These are phyloP conservation scores for Gracilaria domingensis DNA, from an alignment of 23 red algal genomes.

Conservation along the genomic window DNA sequence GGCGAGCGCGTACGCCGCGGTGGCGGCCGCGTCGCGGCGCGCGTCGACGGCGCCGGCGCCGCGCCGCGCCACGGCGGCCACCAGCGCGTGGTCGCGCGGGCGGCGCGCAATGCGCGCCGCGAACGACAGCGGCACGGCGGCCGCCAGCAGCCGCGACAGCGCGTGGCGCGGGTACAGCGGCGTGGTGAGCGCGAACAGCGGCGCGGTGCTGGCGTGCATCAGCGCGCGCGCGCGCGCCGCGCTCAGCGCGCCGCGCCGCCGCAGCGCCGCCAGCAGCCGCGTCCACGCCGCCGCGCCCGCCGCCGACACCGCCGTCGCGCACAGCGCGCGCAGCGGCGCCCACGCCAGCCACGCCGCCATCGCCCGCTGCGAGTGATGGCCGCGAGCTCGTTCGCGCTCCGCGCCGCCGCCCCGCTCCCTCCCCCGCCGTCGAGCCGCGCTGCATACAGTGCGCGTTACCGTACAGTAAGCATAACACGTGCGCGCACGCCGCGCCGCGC, in stretches of 20 bases:
- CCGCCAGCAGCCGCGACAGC: constrained; percentile 31
- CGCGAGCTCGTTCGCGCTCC: no score
- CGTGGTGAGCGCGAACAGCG: constrained; percentile 43
- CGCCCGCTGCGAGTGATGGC: no score
- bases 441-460: no score
- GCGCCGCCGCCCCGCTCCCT: no score
- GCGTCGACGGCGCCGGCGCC: no score
- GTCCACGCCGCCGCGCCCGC: constrained; percentile 51
- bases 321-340: constrained; percentile 15
- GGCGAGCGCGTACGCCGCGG: constrained; percentile 30
- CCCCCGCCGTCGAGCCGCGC: no score
- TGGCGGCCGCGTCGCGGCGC: background rate
- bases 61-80: constrained; percentile 34
- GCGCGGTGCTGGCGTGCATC: constrained; percentile 60
- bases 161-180: constrained; percentile 37
- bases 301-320: background rate
- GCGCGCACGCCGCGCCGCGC: no score
- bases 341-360: background rate
- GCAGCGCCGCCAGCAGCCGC: constrained; percentile 7
- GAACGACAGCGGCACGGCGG: constrained; percentile 40
- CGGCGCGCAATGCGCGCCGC: constrained; percentile 28
- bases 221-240: constrained; percentile 39
- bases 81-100: constrained; percentile 23
- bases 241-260: background rate
- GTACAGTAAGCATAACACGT: background rate